phyloP scores from a whole-genome alignment of 2,329 filamentous ascomycete genomes.

The Anthostomella pinea region DNA sequence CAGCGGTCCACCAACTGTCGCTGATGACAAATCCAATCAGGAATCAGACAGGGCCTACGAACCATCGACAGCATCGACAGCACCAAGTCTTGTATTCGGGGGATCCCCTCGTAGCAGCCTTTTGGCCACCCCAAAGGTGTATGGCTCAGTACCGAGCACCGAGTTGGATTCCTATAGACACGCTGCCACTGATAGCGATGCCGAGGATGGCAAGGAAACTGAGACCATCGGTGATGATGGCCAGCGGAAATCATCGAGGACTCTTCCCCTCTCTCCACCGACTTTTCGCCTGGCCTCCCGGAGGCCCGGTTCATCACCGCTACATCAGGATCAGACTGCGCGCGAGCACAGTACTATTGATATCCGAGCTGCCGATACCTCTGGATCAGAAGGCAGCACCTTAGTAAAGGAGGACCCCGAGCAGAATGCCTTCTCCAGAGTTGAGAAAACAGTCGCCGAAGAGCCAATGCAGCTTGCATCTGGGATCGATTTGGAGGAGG shows the following conservation, averaged over 20 bases:
- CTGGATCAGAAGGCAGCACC: background rate
- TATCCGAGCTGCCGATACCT: background rate
- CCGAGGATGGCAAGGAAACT: constrained; percentile 11
- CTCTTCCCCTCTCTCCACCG: constrained; percentile 11
- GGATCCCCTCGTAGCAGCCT: constrained; percentile 28
- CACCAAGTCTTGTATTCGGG: constrained; percentile 28
- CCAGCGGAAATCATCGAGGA: constrained; percentile 12
- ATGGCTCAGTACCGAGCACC: constrained; percentile 11
- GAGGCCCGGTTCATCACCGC: constrained; percentile 10
- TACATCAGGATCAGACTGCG: constrained; percentile 10
- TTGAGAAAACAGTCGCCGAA: background rate
- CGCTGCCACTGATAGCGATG: constrained; percentile 14
- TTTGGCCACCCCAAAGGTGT: constrained; percentile 27
- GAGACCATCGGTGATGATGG: constrained; percentile 7
- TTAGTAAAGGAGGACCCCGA: background rate
- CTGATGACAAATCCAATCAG: constrained; percentile 5
- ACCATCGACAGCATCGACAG: constrained; percentile 24
- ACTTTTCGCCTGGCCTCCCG: constrained; percentile 10
- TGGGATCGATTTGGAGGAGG: too few species aligned
- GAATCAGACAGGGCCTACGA: constrained; percentile 13
- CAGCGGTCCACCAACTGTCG: constrained; percentile 6
- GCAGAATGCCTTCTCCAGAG: too few species aligned
- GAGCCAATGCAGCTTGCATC: background rate
- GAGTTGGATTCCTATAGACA: constrained; percentile 13
- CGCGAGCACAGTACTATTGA: constrained; percentile 3